Percentiles rank a stretch among this genome's conserved stretches.
Conservation (phyloP, 192 early-diverging fungal species). For the Backusella circina region DNA sequence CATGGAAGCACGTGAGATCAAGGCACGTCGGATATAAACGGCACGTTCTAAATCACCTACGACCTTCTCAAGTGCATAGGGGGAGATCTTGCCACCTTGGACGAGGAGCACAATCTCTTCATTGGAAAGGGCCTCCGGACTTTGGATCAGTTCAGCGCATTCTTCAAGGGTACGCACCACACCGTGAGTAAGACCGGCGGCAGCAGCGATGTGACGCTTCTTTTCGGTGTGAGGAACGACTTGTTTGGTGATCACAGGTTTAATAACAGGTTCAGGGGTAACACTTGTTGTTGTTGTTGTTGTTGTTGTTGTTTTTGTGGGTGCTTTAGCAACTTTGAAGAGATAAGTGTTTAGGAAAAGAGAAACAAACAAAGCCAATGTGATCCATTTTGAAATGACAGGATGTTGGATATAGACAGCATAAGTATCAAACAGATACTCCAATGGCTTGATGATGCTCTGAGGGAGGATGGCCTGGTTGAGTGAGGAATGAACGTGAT, state of each 20-base stretch:
- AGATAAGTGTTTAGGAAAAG: slow-evolving; percentile 57
- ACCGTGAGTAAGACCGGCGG: background rate
- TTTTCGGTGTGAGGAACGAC: background rate
- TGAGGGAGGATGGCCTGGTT: slow-evolving; percentile 1
- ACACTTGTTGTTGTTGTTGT: slow-evolving; percentile 18
- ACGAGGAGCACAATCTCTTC: slow-evolving; percentile 76
- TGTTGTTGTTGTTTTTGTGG: slow-evolving; percentile 26
- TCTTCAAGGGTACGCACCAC: slow-evolving; percentile 39
- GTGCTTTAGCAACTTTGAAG: slow-evolving; percentile 56
- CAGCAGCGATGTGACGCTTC: background rate
- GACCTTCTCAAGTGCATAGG: slow-evolving; percentile 85
- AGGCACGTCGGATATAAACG: slow-evolving; percentile 74
- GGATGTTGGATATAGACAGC: slow-evolving; percentile 57
- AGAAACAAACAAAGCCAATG: slow-evolving; percentile 43
- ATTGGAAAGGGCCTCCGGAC: slow-evolving; percentile 52
- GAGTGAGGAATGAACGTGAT: slow-evolving; percentile 8
- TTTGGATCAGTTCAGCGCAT: slow-evolving; percentile 41
- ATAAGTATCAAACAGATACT: slow-evolving; percentile 43
- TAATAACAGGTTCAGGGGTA: slow-evolving; percentile 1
- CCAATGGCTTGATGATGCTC: slow-evolving; percentile 22
- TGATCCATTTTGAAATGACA: slow-evolving; percentile 56
- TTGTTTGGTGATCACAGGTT: background rate
- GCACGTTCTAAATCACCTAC: slow-evolving; percentile 78
- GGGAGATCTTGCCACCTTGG: slow-evolving; percentile 65
- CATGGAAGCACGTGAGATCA: slow-evolving; percentile 68